Evolutionary conservation across 2,329 filamentous ascomycete genomes (phyloP).

Genomic region (Apiospora malaysiana): DNA sequence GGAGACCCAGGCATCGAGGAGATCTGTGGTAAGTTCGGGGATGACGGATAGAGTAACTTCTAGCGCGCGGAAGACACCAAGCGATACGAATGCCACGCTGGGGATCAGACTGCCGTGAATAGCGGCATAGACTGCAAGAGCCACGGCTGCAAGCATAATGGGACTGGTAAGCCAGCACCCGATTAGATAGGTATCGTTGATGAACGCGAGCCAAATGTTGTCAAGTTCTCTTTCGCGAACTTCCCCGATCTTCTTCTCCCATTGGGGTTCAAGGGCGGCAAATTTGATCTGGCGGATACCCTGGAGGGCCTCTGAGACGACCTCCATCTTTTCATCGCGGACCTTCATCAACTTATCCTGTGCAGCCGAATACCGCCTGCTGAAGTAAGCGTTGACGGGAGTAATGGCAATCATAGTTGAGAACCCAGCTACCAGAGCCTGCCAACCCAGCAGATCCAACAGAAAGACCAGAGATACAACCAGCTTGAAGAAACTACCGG

Average conservation of each 20-base stretch:
- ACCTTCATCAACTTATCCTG: constrained; percentile 77
- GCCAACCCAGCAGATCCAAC: constrained; percentile 73
- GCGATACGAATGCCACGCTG: constrained; percentile 79
- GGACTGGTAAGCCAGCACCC: constrained; percentile 77
- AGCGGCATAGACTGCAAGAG: constrained; percentile 71
- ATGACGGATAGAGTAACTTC: constrained; percentile 74
- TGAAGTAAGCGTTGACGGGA: constrained; percentile 71
- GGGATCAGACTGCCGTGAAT: constrained; percentile 68
- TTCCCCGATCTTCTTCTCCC: constrained; percentile 72
- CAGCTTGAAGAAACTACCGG: constrained; percentile 67
- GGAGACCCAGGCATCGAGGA: constrained; percentile 76
- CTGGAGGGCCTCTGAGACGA: constrained; percentile 77
- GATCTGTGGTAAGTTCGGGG: constrained; percentile 74
- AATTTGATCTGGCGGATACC: constrained; percentile 89
- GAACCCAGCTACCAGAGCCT: constrained; percentile 69
- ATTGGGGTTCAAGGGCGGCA: constrained; percentile 75
- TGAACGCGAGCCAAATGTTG: constrained; percentile 70
- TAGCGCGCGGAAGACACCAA: constrained; percentile 75
- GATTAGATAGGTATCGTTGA: constrained; percentile 66
- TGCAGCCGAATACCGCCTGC: constrained; percentile 67
- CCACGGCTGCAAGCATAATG: constrained; percentile 73
- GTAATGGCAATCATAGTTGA: constrained; percentile 67
- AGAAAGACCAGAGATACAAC: constrained; percentile 71
- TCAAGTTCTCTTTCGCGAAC: constrained; percentile 71
- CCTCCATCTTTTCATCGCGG: constrained; percentile 75